Evolutionary conservation across 805 yeast genomes (phyloP).

Genomic region (Naumovozyma baii): DNA sequence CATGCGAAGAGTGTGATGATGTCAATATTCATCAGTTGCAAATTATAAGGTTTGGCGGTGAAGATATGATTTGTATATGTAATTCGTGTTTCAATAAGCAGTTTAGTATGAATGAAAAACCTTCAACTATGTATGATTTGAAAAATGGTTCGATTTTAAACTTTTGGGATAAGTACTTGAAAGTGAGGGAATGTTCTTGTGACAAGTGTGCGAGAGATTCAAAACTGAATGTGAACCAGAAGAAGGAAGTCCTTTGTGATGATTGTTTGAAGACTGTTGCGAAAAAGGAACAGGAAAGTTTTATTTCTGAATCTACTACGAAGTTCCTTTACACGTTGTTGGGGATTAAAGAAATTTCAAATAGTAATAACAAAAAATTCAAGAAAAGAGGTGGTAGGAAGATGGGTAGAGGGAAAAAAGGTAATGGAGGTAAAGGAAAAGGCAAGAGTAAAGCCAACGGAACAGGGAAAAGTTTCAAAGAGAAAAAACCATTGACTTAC

Average conservation of each 20-base stretch:
- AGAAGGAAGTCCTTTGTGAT: slow-evolving; percentile 33
- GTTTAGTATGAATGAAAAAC: slow-evolving; percentile 28
- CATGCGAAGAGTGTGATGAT: slow-evolving; percentile 50
- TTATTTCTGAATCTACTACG: slow-evolving; percentile 39
- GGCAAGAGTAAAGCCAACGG: slow-evolving; percentile 5
- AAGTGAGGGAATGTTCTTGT: slow-evolving; percentile 45
- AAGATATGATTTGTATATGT: slow-evolving; percentile 45
- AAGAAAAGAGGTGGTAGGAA: slow-evolving; percentile 1
- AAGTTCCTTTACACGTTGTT: slow-evolving; percentile 38
- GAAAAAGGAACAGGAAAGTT: slow-evolving; percentile 10
- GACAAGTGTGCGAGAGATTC: slow-evolving; percentile 30
- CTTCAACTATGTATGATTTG: slow-evolving; percentile 42
- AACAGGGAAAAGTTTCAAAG: slow-evolving; percentile 6
- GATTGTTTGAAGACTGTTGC: slow-evolving; percentile 32
- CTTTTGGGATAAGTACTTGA: slow-evolving; percentile 38
- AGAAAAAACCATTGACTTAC: slow-evolving; percentile 17
- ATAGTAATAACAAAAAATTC: slow-evolving; percentile 5
- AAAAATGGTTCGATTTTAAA: slow-evolving; percentile 47
- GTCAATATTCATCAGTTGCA: slow-evolving; percentile 42
- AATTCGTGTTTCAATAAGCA: slow-evolving; percentile 36
- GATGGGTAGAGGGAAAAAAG: slow-evolving; percentile 17
- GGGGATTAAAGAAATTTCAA: slow-evolving; percentile 36
- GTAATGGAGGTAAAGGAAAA: slow-evolving; percentile 32
- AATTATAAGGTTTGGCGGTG: slow-evolving; percentile 44
- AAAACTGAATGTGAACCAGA: slow-evolving; percentile 31